Base-by-base conservation (phyloP, 1,284 basidiomycete species). In the Ustilago crameri region DNA sequence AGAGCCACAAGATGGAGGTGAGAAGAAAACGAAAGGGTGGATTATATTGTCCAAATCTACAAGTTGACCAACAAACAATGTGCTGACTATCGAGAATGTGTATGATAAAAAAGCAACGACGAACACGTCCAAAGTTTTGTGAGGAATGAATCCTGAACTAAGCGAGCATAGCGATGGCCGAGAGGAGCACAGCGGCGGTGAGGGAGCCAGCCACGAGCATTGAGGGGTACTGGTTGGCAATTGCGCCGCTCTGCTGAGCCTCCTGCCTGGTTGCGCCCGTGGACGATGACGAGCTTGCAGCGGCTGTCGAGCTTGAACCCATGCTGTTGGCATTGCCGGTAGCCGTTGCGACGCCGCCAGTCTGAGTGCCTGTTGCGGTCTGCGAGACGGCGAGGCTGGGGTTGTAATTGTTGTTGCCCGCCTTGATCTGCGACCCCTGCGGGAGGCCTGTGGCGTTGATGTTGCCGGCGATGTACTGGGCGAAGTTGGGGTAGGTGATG, bases 401-500 rank as follows among this genome's bases (percentile, higher is more conserved):
- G 27, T 63, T 52, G 56, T 72, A 72, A 18, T 44, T 24, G 55
- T 52, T 41, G 30, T 67, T 43, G 7, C 26, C 49, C 9, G 55
- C 71, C 53, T 73, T 73, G 41, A 79, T 76, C 32, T 42, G 34
- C 12, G 44, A 41, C 1, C 65, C 65, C 27, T 50, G 27, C 7
- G 80, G 80, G 10, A 80, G 40, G 14, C 76, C 76, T 9, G 70
- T 70, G 2, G 79, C 76, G 43, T 61, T 49, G 42, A 78, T 62
- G 48, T 76, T 78, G 38, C 79, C 79, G 4, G 57, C 62, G 8
- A 68, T 42, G 58, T 77, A 81, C 45, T 76, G 55, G 20, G 46
- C 72, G 62, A 77, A 81, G 67, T 60, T 63, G 10, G 81, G 81
- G 75, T 81, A 86, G 42, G 78, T 81, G 49, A 83, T 77, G 43